Percentiles rank a stretch among this genome's conserved stretches.
Evolutionary conservation across 352 stramenopile genomes (phyloP).

Genomic region (Phytophthora hybrid): DNA sequence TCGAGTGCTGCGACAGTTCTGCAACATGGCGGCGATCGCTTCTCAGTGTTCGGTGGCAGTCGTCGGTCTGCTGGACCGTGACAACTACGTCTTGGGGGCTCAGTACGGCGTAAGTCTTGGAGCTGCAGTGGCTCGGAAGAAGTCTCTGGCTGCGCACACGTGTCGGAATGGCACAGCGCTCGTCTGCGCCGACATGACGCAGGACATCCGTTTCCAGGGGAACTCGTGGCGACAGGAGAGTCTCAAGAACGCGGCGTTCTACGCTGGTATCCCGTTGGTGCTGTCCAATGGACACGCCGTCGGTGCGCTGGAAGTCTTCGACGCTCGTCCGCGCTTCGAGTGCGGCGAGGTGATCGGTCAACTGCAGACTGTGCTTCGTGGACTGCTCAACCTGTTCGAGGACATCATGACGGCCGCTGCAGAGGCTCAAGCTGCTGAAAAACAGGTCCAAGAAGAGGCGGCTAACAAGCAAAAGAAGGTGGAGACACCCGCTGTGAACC

Average conservation of each 20-base stretch:
- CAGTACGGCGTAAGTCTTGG: constrained; percentile 46
- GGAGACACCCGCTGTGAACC: constrained; percentile 43
- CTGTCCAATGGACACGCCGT: constrained; percentile 77
- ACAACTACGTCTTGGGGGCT: constrained; percentile 64
- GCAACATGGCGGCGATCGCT: constrained; percentile 81
- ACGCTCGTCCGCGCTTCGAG: constrained; percentile 54
- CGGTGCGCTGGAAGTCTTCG: constrained; percentile 78
- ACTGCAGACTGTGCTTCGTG: constrained; percentile 78
- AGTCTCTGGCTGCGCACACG: constrained; percentile 72
- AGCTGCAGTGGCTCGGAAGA: constrained; percentile 42
- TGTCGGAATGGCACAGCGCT: constrained; percentile 68
- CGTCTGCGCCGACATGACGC: constrained; percentile 70
- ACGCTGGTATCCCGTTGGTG: constrained; percentile 82
- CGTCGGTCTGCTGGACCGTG: constrained; percentile 67
- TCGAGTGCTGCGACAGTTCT: constrained; percentile 71
- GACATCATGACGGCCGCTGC: constrained; percentile 60
- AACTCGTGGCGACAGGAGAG: constrained; percentile 68
- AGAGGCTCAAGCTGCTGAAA: constrained; percentile 28
- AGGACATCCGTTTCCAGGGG: constrained; percentile 69
- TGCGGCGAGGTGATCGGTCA: constrained; percentile 74
- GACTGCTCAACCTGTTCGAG: constrained; percentile 79
- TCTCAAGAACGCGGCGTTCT: constrained; percentile 63
- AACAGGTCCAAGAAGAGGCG: constrained; percentile 20
- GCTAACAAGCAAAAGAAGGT: constrained; percentile 29
- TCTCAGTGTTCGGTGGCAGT: constrained; percentile 72